Evolutionary conservation across 257 asterid genomes (phyloP), one percentile per base, ranked within the genome.

Genomic region (Lithospermum erythrorhizon): DNA sequence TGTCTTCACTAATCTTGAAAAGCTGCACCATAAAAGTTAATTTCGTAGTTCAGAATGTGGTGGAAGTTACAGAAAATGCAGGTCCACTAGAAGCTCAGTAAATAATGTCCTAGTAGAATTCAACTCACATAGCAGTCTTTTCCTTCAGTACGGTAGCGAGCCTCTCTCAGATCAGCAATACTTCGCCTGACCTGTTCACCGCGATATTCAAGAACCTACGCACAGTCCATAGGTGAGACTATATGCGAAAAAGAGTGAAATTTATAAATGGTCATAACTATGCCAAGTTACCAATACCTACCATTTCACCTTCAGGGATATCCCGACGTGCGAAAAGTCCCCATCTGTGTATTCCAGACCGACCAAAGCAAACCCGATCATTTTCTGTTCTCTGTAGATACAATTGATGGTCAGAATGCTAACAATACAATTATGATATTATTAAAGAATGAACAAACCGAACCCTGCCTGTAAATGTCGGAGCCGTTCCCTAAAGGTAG

Each of bases 111-210:
- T 4, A 48, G 17, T 10, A 47, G 35, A n/a, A 3, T 30, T 71
- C 58, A 51, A 72, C 96, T 61, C 58, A 93, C 99, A 58, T 93
- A 93, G 83, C 99, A 93, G 75, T 89, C 97, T 82, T 93, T 93
- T 72, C 99, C 96, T 72, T 76, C 79, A 25, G 76, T 62, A 21
- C 84, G 87, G 70, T 93, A 93, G 61, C 77, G 90, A 59, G 90
- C 89, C 77, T 93, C 99, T 77, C 99, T 86, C 53, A 93, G 79
- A 78, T 93, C 99, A 25, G 99, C 99, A 68, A 93, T 76, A 70
- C 97, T 84, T 67, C 99, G 83, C 73, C 99, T 81, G 65, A 93
- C 97, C 76, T 86, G 97, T 79, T 93, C 99, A 41, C 98, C 97
- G 51, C 99, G 99, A 73, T 93, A 93, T 75, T 93, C 99, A 41